A percentile compares a stretch with the other conserved stretches of the same genome.
Evolutionary conservation across 2,329 filamentous ascomycete species (phyloP).

Genomic region (Beauveria medogensis): DNA sequence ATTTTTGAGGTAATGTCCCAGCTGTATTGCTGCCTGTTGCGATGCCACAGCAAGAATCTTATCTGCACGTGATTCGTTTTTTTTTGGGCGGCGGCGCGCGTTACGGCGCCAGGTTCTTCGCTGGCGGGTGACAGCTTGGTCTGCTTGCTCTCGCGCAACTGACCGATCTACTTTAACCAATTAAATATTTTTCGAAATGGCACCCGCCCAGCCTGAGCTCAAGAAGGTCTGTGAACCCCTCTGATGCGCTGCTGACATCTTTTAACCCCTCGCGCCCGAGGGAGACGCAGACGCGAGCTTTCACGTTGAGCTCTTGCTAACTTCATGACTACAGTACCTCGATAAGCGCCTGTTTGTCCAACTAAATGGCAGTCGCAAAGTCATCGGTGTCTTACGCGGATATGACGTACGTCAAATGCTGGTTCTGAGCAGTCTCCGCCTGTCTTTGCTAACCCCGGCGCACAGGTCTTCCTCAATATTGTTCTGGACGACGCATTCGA

Average conservation of each 20-base stretch:
- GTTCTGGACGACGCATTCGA: constrained; percentile 95
- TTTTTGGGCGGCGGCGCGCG: constrained; percentile 16
- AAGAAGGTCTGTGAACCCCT: constrained; percentile 65
- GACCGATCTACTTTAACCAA: constrained; percentile 7
- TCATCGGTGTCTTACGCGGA: constrained; percentile 85
- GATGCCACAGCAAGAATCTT: constrained; percentile 29
- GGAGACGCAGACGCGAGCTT: neutral
- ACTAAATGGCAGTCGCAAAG: constrained; percentile 94
- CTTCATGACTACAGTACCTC: constrained; percentile 63
- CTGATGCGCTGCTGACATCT: neutral
- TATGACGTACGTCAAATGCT: constrained; percentile 64
- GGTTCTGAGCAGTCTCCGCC: too few relatives aligned
- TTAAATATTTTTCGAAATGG: constrained; percentile 57
- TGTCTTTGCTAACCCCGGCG: neutral
- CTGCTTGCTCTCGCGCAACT: constrained; percentile 1
- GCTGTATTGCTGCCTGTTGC: neutral
- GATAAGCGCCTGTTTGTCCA: constrained; percentile 98
- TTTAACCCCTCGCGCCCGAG: neutral
- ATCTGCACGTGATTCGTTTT: constrained; percentile 40
- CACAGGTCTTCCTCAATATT: constrained; percentile 92
- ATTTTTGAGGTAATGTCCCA: neutral
- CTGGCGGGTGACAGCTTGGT: neutral
- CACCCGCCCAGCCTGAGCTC: constrained; percentile 96
- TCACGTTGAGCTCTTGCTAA: constrained; percentile 17
- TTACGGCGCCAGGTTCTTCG: constrained; percentile 8